Base-by-base conservation (phyloP, 805 yeast species). In the Cyberlindnera euphorbiae region DNA sequence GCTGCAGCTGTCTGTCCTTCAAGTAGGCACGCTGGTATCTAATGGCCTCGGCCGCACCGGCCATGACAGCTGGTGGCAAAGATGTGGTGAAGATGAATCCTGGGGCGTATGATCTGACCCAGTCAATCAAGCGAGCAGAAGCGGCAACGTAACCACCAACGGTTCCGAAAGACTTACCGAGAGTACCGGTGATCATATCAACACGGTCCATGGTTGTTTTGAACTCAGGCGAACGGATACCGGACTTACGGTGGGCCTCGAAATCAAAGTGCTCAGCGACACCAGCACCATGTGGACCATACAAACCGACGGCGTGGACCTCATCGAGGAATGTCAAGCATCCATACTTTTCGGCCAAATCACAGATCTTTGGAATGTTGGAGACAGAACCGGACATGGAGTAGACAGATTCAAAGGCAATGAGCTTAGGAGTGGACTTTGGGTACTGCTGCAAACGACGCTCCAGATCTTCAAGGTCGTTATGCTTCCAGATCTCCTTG, bases 211-310 rank as follows among this genome's bases (percentile, higher is more conserved):
- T 75, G 24, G 83, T 82, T 8, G 95, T 79, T 38, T 67, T 62
- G 28, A 51, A 46, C 32, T 64, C 62, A 46, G 77, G 74, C 13
- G 75, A 66, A 11, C 71, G 71, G 49, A 77, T 66, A 47, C 93
- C 93, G 12, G 79, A 61, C 40, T 67, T 58, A 55, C 85, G 75
- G 58, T 90, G 95, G 37, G 79, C 78, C 31, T 85, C 85, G 52
- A 88, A 93, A 64, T 93, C 86, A 53, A 83, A 70, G 60, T 93
- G 98, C 64, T 93, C 99, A 32, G 97, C 96, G 37, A 93, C 97
- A 66, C 99, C 99, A 23, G 96, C 98, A 58, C 99, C 99, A 54
- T 85, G 96, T 42, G 99, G 97, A 53, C 99, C 99, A 59, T 93
- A 93, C 81, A 93, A 75, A 38, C 99, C 99, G 31, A 93, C 97